These are phyloP conservation scores for Verticillium longisporum DNA, from an alignment of 2,329 filamentous ascomycete species.

Conservation along the genomic window DNA sequence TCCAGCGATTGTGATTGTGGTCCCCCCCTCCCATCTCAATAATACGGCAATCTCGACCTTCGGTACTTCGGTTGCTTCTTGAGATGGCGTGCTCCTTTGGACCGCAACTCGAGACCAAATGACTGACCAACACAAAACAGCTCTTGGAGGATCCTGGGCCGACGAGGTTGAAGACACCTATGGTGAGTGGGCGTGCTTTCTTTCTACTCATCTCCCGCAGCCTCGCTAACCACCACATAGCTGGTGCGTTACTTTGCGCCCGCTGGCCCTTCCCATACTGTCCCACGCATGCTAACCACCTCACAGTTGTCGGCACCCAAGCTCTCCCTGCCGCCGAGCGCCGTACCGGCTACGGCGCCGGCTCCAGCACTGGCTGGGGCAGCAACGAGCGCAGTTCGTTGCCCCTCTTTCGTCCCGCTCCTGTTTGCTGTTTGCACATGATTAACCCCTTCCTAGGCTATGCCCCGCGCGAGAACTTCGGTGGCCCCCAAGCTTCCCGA, in stretches of 20 bases:
- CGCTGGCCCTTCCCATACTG: too few species aligned
- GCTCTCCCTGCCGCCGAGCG: slow-evolving; percentile 42
- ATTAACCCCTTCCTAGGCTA: slow-evolving; percentile 38
- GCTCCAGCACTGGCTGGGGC: slow-evolving; percentile 22
- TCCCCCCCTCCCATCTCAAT: neutral
- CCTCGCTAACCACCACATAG: slow-evolving; percentile 22
- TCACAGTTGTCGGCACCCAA: slow-evolving; percentile 42
- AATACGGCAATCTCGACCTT: neutral
- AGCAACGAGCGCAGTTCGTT: slow-evolving; percentile 38
- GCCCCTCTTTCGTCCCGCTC: slow-evolving; percentile 5
- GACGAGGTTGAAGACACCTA: slow-evolving; percentile 95
- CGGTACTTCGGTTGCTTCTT: neutral
- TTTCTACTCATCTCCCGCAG: neutral
- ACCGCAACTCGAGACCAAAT: neutral
- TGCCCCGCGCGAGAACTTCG: slow-evolving; percentile 53
- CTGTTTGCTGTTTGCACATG: slow-evolving; percentile 1
- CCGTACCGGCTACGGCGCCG: neutral
- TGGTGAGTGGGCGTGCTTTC: slow-evolving; percentile 45
- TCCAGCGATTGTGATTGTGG: neutral
- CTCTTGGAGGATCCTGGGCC: slow-evolving; percentile 80
- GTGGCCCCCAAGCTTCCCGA: slow-evolving; percentile 69
- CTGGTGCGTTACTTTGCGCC: slow-evolving; percentile 23
- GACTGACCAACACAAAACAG: slow-evolving; percentile 23
- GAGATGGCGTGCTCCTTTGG: neutral
- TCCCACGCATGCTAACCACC: neutral